Base-by-base conservation (phyloP, 164 flowering plant genomes). In the Cinnamomum chago region DNA sequence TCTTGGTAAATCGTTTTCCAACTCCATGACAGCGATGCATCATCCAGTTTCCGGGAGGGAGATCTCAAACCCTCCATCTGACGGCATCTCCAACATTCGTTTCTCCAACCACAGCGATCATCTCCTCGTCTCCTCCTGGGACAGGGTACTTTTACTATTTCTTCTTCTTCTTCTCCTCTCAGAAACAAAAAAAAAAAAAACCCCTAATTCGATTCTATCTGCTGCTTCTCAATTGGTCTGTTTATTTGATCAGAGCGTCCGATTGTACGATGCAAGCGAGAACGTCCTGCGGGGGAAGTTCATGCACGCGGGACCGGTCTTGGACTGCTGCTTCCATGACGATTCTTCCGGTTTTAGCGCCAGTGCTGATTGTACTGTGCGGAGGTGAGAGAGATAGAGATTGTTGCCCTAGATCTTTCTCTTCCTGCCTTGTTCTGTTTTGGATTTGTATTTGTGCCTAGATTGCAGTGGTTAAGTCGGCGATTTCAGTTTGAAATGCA, bases 311-410 rank as follows among this genome's bases (percentile, higher is more conserved):
- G 94, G 91, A 14, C 80, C 98, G 0, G 98, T 96, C 0, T 82
- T 96, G 35, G 98, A 96, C 79, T 96, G 99, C 78, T 96, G 99
- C 84, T 96, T 96, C 81, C 99, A 96, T 71, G 99, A 94, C 69
- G 99, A 96, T 77, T 85, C 94, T 18, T 94, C 98, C 0, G 98
- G 98, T 2, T 96, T 96, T 71, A 92, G 95, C 62, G 98, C 92
- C 15, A 68, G 91, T 71, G 87, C 82, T 12, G 99, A 96, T 80
- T 83, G 89, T 73, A 89, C 90, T 12, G 99, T 96, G n/a, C 79
- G 98, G 65, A 79, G 99, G 99, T 95, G 5, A n/a, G 28, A 2
- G 12, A 51, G 33, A 55, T 20, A 11, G 18, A 18, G 28, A 22
- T n/a, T 33, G 10, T 22, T n/a, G 6, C 35, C 17, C 24, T 20